Evolutionary conservation across 2,329 filamentous ascomycete species (phyloP).

Genomic region (Hymenoscyphus repandus): DNA sequence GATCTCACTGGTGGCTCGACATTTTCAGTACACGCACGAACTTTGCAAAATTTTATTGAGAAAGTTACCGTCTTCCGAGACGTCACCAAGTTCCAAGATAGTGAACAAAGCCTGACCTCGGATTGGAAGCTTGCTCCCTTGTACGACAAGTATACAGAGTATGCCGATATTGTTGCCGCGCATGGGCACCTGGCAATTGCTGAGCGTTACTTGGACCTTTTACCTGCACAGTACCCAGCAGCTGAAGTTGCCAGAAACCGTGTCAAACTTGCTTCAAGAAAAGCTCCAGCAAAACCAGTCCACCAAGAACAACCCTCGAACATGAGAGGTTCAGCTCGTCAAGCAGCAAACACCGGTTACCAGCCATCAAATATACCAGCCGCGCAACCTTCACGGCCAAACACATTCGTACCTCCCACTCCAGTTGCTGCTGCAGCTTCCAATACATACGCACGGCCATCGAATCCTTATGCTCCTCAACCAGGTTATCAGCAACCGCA

Average conservation of each 20-base stretch:
- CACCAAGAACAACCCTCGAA: conserved; percentile 31
- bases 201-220: conserved; percentile 83
- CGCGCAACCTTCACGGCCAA: conserved; percentile 22
- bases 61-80: conserved; percentile 97
- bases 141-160: conserved; percentile 95
- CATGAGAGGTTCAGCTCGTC: conserved; percentile 38
- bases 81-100: conserved; percentile 85
- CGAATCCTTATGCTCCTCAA: conserved; percentile 34
- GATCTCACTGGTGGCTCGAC: conserved; percentile 67
- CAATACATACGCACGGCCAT: conserved; percentile 45
- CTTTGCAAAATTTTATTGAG: conserved; percentile 90
- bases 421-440: conserved; percentile 43
- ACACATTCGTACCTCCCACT: conserved; percentile 33
- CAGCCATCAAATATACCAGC: conserved; percentile 41
- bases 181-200: conserved; percentile 84
- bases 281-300: conserved; percentile 38
- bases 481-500: conserved; percentile 37
- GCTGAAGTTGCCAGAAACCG: conserved; percentile 83
- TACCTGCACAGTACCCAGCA: conserved; percentile 77
- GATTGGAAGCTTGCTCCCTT: conserved; percentile 86
- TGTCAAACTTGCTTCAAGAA: conserved; percentile 77
- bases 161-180: conserved; percentile 88
- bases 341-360: conserved; percentile 40
- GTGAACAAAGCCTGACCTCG: conserved; percentile 62
- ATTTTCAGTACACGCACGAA: conserved; percentile 86